Percentiles rank a stretch among this genome's conserved stretches.
Conservation (phyloP, 2,329 filamentous ascomycete species). For the Fonsecaea multimorphosa region DNA sequence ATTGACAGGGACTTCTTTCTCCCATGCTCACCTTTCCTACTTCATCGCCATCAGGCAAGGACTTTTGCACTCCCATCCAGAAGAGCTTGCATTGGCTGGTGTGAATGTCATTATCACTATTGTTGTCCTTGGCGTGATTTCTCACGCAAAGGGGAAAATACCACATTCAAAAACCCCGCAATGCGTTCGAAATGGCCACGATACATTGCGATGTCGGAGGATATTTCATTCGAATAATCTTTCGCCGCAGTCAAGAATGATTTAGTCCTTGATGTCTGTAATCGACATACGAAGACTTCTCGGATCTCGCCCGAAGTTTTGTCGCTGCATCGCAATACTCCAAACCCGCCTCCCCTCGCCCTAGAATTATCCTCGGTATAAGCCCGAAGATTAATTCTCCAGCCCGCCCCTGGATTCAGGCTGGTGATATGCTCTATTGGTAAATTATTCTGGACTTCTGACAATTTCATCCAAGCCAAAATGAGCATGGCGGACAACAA, state of each 20-base stretch:
- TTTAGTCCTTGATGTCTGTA: neutral
- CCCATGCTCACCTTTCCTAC: too few relatives aligned
- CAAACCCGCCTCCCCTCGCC: neutral
- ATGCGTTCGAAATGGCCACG: neutral
- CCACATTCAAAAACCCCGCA: neutral
- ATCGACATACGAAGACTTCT: neutral
- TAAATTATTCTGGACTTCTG: neutral
- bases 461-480: neutral
- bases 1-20: too few relatives aligned
- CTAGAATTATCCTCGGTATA: neutral
- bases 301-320: neutral
- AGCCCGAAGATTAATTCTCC: neutral
- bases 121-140: neutral
- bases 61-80: too few relatives aligned
- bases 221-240: neutral
- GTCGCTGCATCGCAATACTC: neutral
- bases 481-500: neutral
- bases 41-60: too few relatives aligned
- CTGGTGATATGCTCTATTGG: neutral
- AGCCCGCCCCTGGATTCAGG: neutral
- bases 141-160: neutral
- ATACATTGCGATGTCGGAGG: neutral
- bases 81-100: too few relatives aligned
- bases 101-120: too few relatives aligned
- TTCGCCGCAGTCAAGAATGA: neutral